These are phyloP conservation scores for Mrakia frigida DNA, from an alignment of 768 basidiomycete species.

Conservation along the genomic window DNA sequence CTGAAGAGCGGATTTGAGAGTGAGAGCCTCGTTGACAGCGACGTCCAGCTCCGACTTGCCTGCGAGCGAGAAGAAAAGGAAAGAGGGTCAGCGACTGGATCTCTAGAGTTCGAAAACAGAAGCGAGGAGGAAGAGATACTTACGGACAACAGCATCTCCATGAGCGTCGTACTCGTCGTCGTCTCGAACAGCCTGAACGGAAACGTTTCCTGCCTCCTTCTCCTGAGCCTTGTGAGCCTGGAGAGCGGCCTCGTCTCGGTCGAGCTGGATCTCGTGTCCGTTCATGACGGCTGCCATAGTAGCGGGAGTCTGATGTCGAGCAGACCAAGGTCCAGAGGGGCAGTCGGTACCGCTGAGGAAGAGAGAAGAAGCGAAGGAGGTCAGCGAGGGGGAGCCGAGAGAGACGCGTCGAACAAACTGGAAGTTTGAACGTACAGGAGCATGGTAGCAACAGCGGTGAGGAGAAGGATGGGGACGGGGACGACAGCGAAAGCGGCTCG, in stretches of 20 bases:
- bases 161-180: constrained; percentile 23
- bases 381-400: not conserved
- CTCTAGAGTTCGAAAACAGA: no score
- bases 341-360: constrained; percentile 51
- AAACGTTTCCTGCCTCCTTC: constrained; percentile 33
- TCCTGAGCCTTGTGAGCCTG: constrained; percentile 41
- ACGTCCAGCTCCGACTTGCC: constrained; percentile 44
- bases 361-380: not conserved
- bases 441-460: constrained; percentile 48
- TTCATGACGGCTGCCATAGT: constrained; percentile 37
- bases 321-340: constrained; percentile 54
- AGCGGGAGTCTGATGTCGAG: constrained; percentile 49
- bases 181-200: constrained; percentile 34
- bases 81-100: no score
- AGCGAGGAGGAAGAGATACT: no score
- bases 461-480: constrained; percentile 53
- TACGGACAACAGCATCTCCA: constrained; percentile 4
- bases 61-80: no score
- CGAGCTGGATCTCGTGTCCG: constrained; percentile 37
- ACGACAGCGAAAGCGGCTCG: constrained; percentile 55
- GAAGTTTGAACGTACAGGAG: constrained; percentile 35
- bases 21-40: constrained; percentile 51
- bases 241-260: constrained; percentile 35
- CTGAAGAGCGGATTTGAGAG: constrained; percentile 40
- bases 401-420: not conserved